phyloP scores from a whole-genome alignment of 2,329 filamentous ascomycete species.

The Aspergillus eucalypticola region DNA sequence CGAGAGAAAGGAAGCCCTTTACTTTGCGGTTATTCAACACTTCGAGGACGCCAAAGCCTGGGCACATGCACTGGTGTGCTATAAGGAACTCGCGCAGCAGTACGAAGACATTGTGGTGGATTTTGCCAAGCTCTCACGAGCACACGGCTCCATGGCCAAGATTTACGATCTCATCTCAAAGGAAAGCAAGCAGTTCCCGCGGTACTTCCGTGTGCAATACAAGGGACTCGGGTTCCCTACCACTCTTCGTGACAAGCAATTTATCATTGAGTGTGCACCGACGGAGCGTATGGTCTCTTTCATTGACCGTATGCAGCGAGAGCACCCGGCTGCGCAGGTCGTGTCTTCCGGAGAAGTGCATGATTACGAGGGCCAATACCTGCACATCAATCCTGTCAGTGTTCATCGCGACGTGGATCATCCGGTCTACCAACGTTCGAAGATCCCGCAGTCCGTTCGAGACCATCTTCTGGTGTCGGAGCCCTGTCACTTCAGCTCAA shows the following conservation, averaged over 20 bases:
- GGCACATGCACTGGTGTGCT: conserved; percentile 82
- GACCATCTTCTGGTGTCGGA: conserved; percentile 81
- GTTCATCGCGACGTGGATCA: conserved; percentile 80
- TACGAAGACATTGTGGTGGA: conserved; percentile 90
- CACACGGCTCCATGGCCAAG: conserved; percentile 85
- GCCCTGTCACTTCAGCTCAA: conserved; percentile 76
- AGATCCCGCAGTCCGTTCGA: conserved; percentile 77
- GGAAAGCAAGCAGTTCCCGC: conserved; percentile 73
- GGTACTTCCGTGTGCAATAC: conserved; percentile 91
- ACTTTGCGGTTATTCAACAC: conserved; percentile 91
- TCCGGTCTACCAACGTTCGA: conserved; percentile 83
- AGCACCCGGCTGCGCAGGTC: conserved; percentile 83
- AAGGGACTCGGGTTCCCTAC: conserved; percentile 84
- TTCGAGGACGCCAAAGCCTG: conserved; percentile 95
- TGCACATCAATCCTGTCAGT: conserved; percentile 78
- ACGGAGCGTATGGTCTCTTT: conserved; percentile 78
- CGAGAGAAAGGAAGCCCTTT: conserved; percentile 87
- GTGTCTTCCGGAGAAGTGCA: conserved; percentile 69
- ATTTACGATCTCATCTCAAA: conserved; percentile 88
- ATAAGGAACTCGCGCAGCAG: conserved; percentile 86
- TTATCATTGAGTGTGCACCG: conserved; percentile 81
- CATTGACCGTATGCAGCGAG: conserved; percentile 86
- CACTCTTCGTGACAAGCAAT: conserved; percentile 82
- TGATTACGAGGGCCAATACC: conserved; percentile 85
- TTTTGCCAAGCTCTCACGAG: conserved; percentile 85